These are phyloP conservation scores for Mycena citricolor DNA, from an alignment of 1,284 basidiomycete genomes.

Conservation along the genomic window DNA sequence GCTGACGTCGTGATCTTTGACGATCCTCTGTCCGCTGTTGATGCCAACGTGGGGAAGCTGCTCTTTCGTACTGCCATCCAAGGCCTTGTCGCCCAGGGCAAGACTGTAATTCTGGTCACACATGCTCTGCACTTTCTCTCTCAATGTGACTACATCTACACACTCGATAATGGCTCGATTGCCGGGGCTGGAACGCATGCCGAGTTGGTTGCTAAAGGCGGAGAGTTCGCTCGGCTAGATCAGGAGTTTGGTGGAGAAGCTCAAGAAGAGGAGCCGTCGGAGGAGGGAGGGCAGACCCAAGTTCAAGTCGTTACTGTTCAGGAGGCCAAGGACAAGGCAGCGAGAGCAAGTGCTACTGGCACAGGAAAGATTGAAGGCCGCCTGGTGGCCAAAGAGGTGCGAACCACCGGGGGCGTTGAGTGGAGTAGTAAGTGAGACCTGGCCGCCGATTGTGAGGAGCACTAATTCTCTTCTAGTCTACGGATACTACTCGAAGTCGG, in stretches of 20 bases:
- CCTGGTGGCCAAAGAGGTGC: constrained; percentile 62
- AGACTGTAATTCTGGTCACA: constrained; percentile 70
- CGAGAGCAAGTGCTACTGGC: constrained; percentile 45
- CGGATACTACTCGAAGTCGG: constrained; percentile 67
- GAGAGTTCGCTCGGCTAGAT: constrained; percentile 62
- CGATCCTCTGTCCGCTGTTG: constrained; percentile 75
- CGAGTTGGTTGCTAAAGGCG: constrained; percentile 51
- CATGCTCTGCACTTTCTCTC: constrained; percentile 75
- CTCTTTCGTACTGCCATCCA: constrained; percentile 70
- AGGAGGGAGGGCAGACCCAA: constrained; percentile 19
- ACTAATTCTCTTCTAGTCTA: constrained; percentile 66
- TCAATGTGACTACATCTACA: constrained; percentile 67
- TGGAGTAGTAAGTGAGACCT: constrained; percentile 40
- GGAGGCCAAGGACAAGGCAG: constrained; percentile 41
- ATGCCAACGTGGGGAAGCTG: constrained; percentile 69
- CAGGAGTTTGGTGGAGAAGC: constrained; percentile 63
- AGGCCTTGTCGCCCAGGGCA: constrained; percentile 53
- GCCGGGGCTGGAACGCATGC: constrained; percentile 66
- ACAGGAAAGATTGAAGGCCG: constrained; percentile 64
- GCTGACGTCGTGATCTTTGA: constrained; percentile 73
- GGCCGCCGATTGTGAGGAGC: background rate
- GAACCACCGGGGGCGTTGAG: constrained; percentile 66
- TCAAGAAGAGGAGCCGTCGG: constrained; percentile 40
- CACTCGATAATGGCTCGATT: constrained; percentile 56
- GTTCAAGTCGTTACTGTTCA: constrained; percentile 28